Conservation (phyloP, 2,329 filamentous ascomycete species). For the Talaromyces sp. region DNA sequence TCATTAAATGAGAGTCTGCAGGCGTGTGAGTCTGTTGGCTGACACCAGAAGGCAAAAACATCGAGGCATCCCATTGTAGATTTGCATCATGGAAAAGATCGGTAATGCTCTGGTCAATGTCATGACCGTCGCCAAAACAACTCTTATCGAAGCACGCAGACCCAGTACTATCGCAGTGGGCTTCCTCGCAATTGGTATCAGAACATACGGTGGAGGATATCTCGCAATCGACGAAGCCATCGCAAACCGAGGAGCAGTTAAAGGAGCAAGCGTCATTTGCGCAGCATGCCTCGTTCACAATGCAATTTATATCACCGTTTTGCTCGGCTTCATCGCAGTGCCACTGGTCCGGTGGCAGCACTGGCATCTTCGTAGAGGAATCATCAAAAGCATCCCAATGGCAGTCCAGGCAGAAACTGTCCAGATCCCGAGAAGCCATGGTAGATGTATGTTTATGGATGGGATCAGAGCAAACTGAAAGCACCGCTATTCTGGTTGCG, state of each 20-base stretch:
- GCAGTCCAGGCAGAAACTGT: conserved; percentile 37
- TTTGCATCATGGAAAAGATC: conserved; percentile 26
- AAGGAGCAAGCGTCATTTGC: conserved; percentile 33
- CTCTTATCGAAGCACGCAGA: conserved; percentile 35
- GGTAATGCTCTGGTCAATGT: conserved; percentile 24
- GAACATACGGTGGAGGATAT: conserved; percentile 31
- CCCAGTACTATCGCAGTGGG: conserved; percentile 24
- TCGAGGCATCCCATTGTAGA: conserved; percentile 23
- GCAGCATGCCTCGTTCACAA: conserved; percentile 32
- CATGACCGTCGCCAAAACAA: conserved; percentile 23
- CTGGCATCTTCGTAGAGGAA: conserved; percentile 22
- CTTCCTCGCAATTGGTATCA: conserved; percentile 22
- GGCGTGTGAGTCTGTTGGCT: conserved; percentile 5
- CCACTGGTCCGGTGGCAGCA: conserved; percentile 23
- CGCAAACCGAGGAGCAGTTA: conserved; percentile 35
- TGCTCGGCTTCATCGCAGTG: conserved; percentile 24
- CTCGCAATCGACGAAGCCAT: conserved; percentile 37
- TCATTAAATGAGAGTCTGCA: neutral
- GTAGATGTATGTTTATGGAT: neutral
- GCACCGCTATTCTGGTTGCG: neutral
- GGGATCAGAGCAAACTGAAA: neutral
- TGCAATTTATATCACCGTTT: conserved; percentile 19
- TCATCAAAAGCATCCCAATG: conserved; percentile 34
- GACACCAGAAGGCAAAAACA: conserved; percentile 19
- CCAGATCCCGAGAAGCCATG: conserved; percentile 27